A percentile compares a stretch with the other conserved stretches of the same genome.
Conservation (phyloP, 2,329 filamentous ascomycete species). For the Fusarium temperatum region DNA sequence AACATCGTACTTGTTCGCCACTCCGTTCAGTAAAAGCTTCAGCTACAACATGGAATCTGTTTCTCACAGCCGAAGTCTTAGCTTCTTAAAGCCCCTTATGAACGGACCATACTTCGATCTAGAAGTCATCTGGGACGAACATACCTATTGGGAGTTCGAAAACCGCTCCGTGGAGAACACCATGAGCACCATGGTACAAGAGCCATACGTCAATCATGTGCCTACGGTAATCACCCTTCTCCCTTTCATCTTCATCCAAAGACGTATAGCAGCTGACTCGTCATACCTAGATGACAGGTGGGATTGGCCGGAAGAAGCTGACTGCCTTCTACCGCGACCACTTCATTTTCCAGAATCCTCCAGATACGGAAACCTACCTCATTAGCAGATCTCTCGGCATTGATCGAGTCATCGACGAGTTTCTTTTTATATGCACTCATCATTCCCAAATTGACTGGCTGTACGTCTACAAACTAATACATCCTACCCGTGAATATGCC, state of each 20-base stretch:
- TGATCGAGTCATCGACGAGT: conserved; percentile 77
- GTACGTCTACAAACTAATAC: conserved; percentile 53
- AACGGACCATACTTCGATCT: conserved; percentile 76
- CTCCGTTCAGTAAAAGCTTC: conserved; percentile 61
- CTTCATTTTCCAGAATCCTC: conserved; percentile 78
- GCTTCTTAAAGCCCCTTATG: conserved; percentile 70
- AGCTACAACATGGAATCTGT: conserved; percentile 64
- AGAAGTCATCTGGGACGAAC: conserved; percentile 81
- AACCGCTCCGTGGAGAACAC: conserved; percentile 75
- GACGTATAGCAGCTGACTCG: not conserved
- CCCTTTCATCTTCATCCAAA: not conserved
- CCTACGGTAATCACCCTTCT: conserved; percentile 62
- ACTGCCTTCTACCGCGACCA: conserved; percentile 76
- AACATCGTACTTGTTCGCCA: conserved; percentile 47
- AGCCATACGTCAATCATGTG: conserved; percentile 82
- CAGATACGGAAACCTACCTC: conserved; percentile 72
- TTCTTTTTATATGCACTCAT: conserved; percentile 72
- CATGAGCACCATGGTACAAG: conserved; percentile 81
- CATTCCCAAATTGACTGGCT: conserved; percentile 71
- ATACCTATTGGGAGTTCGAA: conserved; percentile 76
- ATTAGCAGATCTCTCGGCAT: conserved; percentile 76
- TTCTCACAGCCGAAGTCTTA: conserved; percentile 71
- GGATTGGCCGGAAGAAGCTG: conserved; percentile 70
- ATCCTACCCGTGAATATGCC: not conserved
- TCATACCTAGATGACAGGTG: conserved; percentile 64